These are phyloP conservation scores for Rhodotorula kratochvilovae DNA, from an alignment of 768 basidiomycete species.

Conservation along the genomic window DNA sequence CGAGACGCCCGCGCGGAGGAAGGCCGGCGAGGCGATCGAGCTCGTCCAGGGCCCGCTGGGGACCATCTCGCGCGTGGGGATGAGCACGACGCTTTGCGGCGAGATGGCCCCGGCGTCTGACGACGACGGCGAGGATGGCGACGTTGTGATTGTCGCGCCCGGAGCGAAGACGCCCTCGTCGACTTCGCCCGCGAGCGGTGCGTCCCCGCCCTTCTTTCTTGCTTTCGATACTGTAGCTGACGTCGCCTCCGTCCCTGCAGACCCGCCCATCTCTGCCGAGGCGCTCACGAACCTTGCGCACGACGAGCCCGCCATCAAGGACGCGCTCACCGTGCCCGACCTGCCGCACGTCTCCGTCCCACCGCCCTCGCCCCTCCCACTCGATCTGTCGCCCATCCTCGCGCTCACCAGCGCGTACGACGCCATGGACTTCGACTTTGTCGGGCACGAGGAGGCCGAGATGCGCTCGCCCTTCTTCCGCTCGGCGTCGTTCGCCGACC, in stretches of 20 bases:
- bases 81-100: slow-evolving; percentile 35
- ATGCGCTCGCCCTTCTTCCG: slow-evolving; percentile 17
- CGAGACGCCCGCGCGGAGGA: not conserved
- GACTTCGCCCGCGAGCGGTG: not conserved
- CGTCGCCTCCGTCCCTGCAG: not conserved
- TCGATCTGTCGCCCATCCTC: slow-evolving; percentile 28
- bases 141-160: not conserved
- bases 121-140: slow-evolving; percentile 10
- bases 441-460: slow-evolving; percentile 30
- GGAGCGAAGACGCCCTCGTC: not conserved
- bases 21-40: not conserved
- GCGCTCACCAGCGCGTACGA: slow-evolving; percentile 19
- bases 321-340: not conserved
- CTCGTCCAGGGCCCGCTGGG: slow-evolving; percentile 14
- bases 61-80: slow-evolving; percentile 29
- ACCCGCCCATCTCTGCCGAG: not conserved
- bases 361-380: slow-evolving; percentile 32
- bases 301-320: not conserved
- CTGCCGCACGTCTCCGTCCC: slow-evolving; percentile 1
- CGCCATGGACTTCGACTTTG: slow-evolving; percentile 32
- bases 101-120: not conserved
- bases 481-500: not conserved
- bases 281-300: not conserved
- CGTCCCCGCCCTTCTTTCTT: not conserved
- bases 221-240: no score